Percentiles rank a stretch among this genome's conserved stretches.
These are phyloP conservation scores for Penicillium sp. DNA, from an alignment of 2,329 filamentous ascomycete genomes.

Conservation along the genomic window DNA sequence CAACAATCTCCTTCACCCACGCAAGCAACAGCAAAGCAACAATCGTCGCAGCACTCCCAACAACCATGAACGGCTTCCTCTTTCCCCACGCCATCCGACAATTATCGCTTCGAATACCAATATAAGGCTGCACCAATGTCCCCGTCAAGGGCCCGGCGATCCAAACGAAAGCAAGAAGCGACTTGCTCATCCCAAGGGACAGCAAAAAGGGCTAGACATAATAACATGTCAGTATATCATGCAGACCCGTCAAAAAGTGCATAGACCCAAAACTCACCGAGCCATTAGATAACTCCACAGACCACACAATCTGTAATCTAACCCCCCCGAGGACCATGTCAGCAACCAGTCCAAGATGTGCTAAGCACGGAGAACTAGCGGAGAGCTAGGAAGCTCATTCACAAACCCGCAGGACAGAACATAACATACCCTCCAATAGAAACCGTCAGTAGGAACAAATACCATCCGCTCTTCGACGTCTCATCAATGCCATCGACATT, in stretches of 20 bases:
- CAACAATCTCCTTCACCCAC: constrained; percentile 72
- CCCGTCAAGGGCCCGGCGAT: constrained; percentile 78
- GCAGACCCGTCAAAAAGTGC: neutral
- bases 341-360: neutral
- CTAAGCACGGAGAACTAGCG: neutral
- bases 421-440: constrained; percentile 67
- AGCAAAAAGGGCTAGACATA: constrained; percentile 63
- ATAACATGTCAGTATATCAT: neutral
- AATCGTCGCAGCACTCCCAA: constrained; percentile 65
- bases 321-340: constrained; percentile 5
- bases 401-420: neutral
- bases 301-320: constrained; percentile 89
- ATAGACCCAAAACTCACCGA: constrained; percentile 54
- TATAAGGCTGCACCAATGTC: constrained; percentile 75
- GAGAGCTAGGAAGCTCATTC: neutral
- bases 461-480: constrained; percentile 72
- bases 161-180: constrained; percentile 79
- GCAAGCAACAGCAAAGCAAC: constrained; percentile 66
- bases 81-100: constrained; percentile 73
- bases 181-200: constrained; percentile 78
- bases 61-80: constrained; percentile 77
- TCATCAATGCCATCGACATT: constrained; percentile 49
- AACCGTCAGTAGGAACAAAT: constrained; percentile 80
- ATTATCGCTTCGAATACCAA: constrained; percentile 77
- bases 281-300: constrained; percentile 89